Conservation (phyloP, 2,329 filamentous ascomycete species). For the Fusarium scirpi region DNA sequence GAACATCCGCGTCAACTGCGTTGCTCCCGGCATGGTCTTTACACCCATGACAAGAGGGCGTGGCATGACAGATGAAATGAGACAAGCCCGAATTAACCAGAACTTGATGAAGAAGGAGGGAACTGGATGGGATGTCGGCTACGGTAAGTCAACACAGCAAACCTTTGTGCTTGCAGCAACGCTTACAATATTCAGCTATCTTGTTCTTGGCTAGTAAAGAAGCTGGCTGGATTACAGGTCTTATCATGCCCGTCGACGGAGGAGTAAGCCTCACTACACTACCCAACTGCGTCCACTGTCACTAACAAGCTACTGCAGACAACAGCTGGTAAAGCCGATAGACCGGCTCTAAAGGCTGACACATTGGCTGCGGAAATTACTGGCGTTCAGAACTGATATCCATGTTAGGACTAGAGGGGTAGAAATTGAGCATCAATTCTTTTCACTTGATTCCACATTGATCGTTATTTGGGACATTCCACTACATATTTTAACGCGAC, state of each 20-base stretch:
- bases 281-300: neutral
- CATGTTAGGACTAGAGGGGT: no score
- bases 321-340: slow-evolving; percentile 7
- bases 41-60: slow-evolving; percentile 13
- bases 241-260: slow-evolving; percentile 13
- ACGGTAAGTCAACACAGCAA: neutral
- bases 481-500: no score
- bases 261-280: neutral
- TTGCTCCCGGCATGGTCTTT: slow-evolving; percentile 12
- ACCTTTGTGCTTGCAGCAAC: no score
- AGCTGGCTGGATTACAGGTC: slow-evolving; percentile 9
- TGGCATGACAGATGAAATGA: slow-evolving; percentile 17
- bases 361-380: slow-evolving; percentile 4
- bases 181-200: neutral
- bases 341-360: slow-evolving; percentile 10
- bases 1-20: slow-evolving; percentile 11
- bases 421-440: no score
- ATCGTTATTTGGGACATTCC: no score
- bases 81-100: slow-evolving; percentile 15
- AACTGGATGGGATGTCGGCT: slow-evolving; percentile 13
- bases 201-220: slow-evolving; percentile 9
- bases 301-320: neutral
- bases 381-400: neutral
- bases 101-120: slow-evolving; percentile 19
- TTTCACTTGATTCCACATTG: no score